A percentile compares a stretch with the other conserved stretches of the same genome.
These are phyloP conservation scores for Entonaema liquescens DNA, from an alignment of 495 filamentous ascomycete genomes.

Conservation along the genomic window DNA sequence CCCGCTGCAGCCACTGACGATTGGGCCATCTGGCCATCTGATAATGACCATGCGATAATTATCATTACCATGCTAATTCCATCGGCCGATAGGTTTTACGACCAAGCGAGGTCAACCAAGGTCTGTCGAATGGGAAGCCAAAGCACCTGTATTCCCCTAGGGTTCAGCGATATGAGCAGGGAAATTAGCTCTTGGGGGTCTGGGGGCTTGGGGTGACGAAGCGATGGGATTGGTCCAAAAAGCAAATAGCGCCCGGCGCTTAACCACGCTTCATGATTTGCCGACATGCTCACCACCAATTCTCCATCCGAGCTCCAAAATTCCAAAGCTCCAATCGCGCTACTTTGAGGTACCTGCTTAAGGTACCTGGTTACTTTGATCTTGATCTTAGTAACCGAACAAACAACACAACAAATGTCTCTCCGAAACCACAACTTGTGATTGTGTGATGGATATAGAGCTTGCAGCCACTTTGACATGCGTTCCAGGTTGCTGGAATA, in stretches of 20 bases:
- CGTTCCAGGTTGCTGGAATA: conserved; percentile 20
- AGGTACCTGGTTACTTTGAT: no score
- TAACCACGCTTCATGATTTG: conserved; percentile 37
- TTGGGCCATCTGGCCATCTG: conserved; percentile 1
- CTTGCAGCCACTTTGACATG: conserved; percentile 14
- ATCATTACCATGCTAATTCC: neutral
- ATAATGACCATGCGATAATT: conserved; percentile 3
- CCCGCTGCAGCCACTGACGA: conserved; percentile 5
- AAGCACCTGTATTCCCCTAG: conserved; percentile 18
- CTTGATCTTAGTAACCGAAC: conserved; percentile 8
- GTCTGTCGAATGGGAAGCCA: conserved; percentile 21
- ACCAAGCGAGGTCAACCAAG: neutral
- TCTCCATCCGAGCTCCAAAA: conserved; percentile 10
- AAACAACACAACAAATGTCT: neutral
- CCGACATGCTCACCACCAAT: neutral
- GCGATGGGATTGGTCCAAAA: conserved; percentile 31
- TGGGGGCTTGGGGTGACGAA: conserved; percentile 15
- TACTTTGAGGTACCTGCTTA: neutral
- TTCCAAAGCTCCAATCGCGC: no score
- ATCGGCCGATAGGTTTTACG: conserved; percentile 5
- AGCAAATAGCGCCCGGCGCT: conserved; percentile 24
- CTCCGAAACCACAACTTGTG: conserved; percentile 24
- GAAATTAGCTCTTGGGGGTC: conserved; percentile 23
- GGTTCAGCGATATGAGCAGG: conserved; percentile 18
- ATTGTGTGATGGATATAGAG: conserved; percentile 35